A percentile compares a stretch with the other conserved stretches of the same genome.
Conservation (phyloP, 768 basidiomycete genomes). For the Phanerochaete sordida region DNA sequence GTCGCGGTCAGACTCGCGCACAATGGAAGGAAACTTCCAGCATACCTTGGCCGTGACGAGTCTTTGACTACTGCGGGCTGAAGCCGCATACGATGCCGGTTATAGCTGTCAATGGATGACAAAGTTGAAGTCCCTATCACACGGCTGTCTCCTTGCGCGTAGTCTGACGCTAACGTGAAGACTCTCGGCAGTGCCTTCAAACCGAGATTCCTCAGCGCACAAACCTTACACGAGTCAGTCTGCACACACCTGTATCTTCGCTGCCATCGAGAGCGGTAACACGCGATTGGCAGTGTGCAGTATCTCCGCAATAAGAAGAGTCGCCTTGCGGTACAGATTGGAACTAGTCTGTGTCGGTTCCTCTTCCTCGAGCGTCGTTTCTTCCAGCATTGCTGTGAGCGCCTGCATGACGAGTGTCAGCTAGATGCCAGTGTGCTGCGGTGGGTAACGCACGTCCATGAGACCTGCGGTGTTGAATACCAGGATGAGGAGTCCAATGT, state of each 20-base stretch:
- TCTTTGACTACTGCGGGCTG: constrained; percentile 52
- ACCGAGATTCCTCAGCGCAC: not conserved
- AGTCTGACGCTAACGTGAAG: constrained; percentile 81
- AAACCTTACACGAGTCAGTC: not conserved
- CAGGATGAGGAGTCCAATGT: constrained; percentile 78
- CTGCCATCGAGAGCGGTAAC: constrained; percentile 76
- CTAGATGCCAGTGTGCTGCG: not conserved
- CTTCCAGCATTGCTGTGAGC: constrained; percentile 80
- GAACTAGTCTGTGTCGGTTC: constrained; percentile 52
- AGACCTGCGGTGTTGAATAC: constrained; percentile 87
- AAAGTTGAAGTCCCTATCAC: constrained; percentile 83
- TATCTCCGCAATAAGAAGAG: constrained; percentile 86
- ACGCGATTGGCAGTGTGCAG: constrained; percentile 86
- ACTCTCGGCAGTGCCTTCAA: constrained; percentile 78
- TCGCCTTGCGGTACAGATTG: constrained; percentile 84
- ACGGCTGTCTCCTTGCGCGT: constrained; percentile 70
- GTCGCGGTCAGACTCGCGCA: not conserved
- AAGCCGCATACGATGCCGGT: constrained; percentile 77
- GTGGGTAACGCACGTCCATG: constrained; percentile 60
- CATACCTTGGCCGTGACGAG: constrained; percentile 63
- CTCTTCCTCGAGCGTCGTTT: constrained; percentile 31
- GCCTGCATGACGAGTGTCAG: constrained; percentile 46
- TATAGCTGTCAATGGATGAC: constrained; percentile 87
- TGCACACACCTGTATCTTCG: constrained; percentile 68
- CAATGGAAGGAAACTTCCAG: not conserved